Base-by-base conservation (phyloP, 352 stramenopile species). In the Achlya hypogyna region DNA sequence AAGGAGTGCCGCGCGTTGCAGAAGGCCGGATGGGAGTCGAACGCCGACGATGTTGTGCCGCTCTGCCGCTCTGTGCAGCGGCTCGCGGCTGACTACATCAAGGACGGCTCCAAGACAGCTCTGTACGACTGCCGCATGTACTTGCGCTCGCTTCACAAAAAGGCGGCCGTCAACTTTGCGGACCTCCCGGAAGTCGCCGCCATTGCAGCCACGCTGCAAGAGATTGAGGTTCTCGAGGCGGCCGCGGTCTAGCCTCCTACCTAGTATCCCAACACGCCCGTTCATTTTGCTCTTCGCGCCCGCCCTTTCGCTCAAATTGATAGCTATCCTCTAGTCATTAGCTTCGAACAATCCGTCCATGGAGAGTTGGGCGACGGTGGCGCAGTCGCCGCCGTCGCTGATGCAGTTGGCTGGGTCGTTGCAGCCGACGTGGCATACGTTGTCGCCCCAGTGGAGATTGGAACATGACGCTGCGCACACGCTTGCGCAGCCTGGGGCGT, bases 1-100 rank as follows among this genome's bases (percentile, higher is more conserved):
- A 93, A 91, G 72, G 75, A 89, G 69, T 88, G 84, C 56, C 83
- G 85, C 20, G 81, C 82, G 8, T 59, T 91, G 32, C 82, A 91
- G 72, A 70, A 70, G 27, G 84, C 80, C 5, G 77, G 78, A 8
- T 94, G 86, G 86, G 86, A 92, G 69, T 79, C 69, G 5, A 75
- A 90, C 29, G 54, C 84, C 69, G 40, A 69, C 1, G 75, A 72
- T 27, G 80, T 91, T 53, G 72, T 85, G 22, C 75, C 82, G 53
- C 72, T 93, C 20, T 90, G 82, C 64, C 51, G 62, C 9, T 81
- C 79, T 1, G 81, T 80, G 9, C 74, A 73, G 69, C 75, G 77
- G 10, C 71, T 93, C 62, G 58, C 84, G 4, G 51, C 84, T 60
- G 80, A 87, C 62, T 91, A 91, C 73, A 67, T 90, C 10, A 62